Conservation (phyloP, 306 rosid genomes). For the Quillaja saponaria region DNA sequence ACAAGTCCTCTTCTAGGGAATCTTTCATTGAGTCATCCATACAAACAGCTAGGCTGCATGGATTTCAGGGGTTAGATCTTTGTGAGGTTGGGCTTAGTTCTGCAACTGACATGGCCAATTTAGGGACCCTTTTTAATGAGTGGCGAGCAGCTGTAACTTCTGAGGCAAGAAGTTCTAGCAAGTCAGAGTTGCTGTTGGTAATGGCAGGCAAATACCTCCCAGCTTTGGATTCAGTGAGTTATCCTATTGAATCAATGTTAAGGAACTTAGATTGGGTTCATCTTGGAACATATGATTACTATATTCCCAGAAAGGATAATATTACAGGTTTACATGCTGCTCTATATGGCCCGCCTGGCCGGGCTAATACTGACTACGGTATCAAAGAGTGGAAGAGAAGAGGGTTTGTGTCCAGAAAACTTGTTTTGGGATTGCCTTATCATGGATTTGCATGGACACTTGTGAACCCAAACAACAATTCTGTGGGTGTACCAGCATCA, state of each 20-base stretch:
- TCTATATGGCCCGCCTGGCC: conserved; percentile 21
- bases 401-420: conserved; percentile 23
- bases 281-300: conserved; percentile 22
- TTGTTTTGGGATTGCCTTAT: conserved; percentile 40
- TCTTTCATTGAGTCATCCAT: conserved; percentile 37
- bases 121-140: conserved; percentile 29
- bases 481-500: conserved; percentile 20
- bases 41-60: conserved; percentile 28
- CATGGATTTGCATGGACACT: conserved; percentile 41
- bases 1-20: conserved; percentile 15
- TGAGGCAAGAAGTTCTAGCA: no score
- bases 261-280: conserved; percentile 37
- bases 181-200: no score
- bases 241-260: no score
- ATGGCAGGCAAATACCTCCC: no score
- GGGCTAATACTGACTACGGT: conserved; percentile 20
- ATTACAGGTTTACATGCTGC: conserved; percentile 30
- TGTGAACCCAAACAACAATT: conserved; percentile 5
- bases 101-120: conserved; percentile 1
- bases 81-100: conserved; percentile 19
- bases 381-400: conserved; percentile 26
- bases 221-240: no score
- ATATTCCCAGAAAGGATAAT: conserved; percentile 21
- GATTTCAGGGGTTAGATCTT: conserved; percentile 36
- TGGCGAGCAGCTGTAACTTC: no score